Conservation (phyloP, 179 eudicot genomes). For the Amaranthus tricolor region DNA sequence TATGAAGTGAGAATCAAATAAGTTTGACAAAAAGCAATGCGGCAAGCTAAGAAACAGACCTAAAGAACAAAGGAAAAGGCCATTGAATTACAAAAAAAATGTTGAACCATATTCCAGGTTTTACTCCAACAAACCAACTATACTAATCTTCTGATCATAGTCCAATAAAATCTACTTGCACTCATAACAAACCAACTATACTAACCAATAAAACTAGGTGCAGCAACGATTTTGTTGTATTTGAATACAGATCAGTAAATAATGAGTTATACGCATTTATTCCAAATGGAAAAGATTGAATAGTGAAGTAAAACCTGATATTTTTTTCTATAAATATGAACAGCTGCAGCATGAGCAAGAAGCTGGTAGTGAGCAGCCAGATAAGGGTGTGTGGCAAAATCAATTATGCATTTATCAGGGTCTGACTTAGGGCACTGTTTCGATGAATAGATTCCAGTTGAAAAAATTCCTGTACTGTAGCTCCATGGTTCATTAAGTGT, state of each 20-base stretch:
- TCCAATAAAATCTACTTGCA: background rate
- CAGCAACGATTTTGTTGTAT: background rate
- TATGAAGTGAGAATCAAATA: background rate
- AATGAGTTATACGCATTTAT: background rate
- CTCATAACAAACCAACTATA: background rate
- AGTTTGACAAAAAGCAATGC: background rate
- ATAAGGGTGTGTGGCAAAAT: slow-evolving; percentile 34
- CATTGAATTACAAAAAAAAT: background rate
- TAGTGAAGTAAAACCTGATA: slow-evolving; percentile 34
- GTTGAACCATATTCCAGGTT: background rate
- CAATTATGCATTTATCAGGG: slow-evolving; percentile 16
- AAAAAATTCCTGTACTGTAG: slow-evolving; percentile 22
- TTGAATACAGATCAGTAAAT: background rate
- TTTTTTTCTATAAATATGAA: slow-evolving; percentile 28
- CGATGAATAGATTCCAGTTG: slow-evolving; percentile 22
- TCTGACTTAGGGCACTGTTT: slow-evolving; percentile 28
- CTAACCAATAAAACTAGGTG: background rate
- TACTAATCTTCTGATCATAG: background rate
- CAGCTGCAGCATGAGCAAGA: slow-evolving; percentile 40
- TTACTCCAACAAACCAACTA: background rate
- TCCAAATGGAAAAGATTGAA: background rate
- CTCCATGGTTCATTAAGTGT: slow-evolving; percentile 42
- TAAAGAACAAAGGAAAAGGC: background rate
- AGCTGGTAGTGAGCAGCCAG: slow-evolving; percentile 36
- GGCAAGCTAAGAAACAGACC: background rate